These are phyloP conservation scores for Pythium scleroteichum DNA, from an alignment of 352 stramenopile species.

Conservation along the genomic window DNA sequence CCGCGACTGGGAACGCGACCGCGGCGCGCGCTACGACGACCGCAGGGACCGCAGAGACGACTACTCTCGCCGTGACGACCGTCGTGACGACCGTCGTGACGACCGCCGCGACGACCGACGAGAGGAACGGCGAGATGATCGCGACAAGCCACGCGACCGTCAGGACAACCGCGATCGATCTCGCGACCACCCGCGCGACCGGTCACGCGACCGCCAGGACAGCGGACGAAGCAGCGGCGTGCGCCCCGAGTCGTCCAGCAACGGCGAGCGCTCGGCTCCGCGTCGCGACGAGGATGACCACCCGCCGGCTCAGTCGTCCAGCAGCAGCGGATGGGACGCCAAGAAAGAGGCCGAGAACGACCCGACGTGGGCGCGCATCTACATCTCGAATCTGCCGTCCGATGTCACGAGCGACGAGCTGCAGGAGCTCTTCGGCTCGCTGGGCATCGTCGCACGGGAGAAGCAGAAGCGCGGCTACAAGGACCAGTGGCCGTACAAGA, in stretches of 20 bases:
- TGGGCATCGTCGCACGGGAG: slow-evolving; percentile 79
- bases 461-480: slow-evolving; percentile 89
- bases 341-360: slow-evolving; percentile 80
- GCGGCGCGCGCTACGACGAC: slow-evolving; percentile 14
- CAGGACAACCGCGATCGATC: slow-evolving; percentile 16
- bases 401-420: slow-evolving; percentile 80
- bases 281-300: slow-evolving; percentile 11
- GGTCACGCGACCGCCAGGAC: slow-evolving; percentile 33
- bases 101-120: slow-evolving; percentile 12
- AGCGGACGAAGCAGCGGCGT: slow-evolving; percentile 7
- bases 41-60: slow-evolving; percentile 22
- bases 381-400: slow-evolving; percentile 82
- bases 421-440: slow-evolving; percentile 83
- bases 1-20: slow-evolving; percentile 21
- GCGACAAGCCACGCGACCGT: slow-evolving; percentile 18
- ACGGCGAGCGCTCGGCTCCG: slow-evolving; percentile 28
- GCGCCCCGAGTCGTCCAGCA: slow-evolving; percentile 1
- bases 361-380: slow-evolving; percentile 83
- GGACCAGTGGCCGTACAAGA: slow-evolving; percentile 90
- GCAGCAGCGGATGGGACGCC: slow-evolving; percentile 56
- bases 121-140: slow-evolving; percentile 12
- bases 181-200: slow-evolving; percentile 29
- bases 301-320: slow-evolving; percentile 17
- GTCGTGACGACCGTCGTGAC: slow-evolving; percentile 5
- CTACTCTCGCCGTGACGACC: slow-evolving; percentile 22